Evolutionary conservation across 2,329 filamentous ascomycete genomes (phyloP).

Genomic region (Hawksworthiomyces lignivorus): DNA sequence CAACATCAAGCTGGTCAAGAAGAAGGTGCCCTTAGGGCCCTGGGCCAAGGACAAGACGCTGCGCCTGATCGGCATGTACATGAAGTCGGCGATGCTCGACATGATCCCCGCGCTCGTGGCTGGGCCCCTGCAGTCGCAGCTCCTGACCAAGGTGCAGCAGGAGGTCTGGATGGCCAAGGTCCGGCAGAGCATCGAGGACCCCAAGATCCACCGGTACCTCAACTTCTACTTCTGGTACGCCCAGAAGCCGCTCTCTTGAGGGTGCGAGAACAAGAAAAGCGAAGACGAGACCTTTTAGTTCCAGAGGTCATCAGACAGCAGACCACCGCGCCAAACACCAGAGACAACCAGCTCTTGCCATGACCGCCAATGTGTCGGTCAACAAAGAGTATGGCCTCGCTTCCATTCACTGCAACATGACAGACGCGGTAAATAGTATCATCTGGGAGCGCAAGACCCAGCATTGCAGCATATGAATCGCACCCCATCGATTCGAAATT

Average conservation of each 20-base stretch:
- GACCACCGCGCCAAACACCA: too few species aligned
- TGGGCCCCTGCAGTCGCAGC: constrained; percentile 29
- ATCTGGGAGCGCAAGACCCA: too few species aligned
- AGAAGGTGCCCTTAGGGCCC: constrained; percentile 35
- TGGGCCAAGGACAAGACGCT: constrained; percentile 34
- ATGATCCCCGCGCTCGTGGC: constrained; percentile 28
- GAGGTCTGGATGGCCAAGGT: constrained; percentile 23
- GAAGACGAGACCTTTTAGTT: too few species aligned
- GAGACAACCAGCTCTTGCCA: too few species aligned
- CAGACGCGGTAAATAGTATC: too few species aligned
- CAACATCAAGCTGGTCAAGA: constrained; percentile 27
- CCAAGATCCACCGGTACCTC: constrained; percentile 30
- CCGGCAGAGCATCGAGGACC: constrained; percentile 26
- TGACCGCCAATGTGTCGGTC: too few species aligned
- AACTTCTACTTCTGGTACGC: constrained; percentile 31
- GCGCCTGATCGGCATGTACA: constrained; percentile 31
- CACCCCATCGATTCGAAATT: too few species aligned
- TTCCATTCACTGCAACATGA: too few species aligned
- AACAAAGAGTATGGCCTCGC: too few species aligned
- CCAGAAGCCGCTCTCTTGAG: constrained; percentile 33
- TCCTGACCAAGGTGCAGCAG: constrained; percentile 24
- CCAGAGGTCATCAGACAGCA: too few species aligned
- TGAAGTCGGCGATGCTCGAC: constrained; percentile 28
- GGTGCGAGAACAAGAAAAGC: too few species aligned
- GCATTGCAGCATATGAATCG: too few species aligned